Percentiles rank a stretch among this genome's conserved stretches.
phyloP scores from a whole-genome alignment of 164 flowering plant species.

The Vitis cinerea region DNA sequence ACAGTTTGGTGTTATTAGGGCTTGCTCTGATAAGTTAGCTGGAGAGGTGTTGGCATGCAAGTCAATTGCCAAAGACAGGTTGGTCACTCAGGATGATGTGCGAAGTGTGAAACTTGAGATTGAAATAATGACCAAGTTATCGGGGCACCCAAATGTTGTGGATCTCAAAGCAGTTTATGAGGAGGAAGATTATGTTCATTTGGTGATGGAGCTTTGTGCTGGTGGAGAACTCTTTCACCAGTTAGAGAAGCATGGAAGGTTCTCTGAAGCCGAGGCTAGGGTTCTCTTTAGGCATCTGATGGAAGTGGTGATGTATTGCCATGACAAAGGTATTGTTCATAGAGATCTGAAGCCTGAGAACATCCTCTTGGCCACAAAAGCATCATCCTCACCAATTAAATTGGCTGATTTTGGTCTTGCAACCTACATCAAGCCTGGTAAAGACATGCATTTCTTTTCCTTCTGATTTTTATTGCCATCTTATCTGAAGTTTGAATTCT shows the following conservation, averaged over 20 bases:
- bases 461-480: not conserved
- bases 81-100: constrained; percentile 25
- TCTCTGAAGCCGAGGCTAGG: constrained; percentile 28
- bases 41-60: constrained; percentile 35
- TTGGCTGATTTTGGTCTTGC: constrained; percentile 41
- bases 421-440: constrained; percentile 75
- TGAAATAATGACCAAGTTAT: constrained; percentile 32
- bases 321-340: constrained; percentile 37
- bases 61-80: constrained; percentile 27
- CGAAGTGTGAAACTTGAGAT: constrained; percentile 27
- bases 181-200: constrained; percentile 29
- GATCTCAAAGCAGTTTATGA: constrained; percentile 35
- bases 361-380: constrained; percentile 27
- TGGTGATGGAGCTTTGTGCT: constrained; percentile 43
- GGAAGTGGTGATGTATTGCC: constrained; percentile 29
- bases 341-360: constrained; percentile 43
- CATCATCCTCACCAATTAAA: constrained; percentile 26
- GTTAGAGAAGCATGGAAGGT: constrained; percentile 26
- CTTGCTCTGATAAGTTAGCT: constrained; percentile 57
- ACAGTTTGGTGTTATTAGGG: constrained; percentile 71
- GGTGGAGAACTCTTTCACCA: constrained; percentile 35
- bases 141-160: constrained; percentile 37
- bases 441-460: not conserved
- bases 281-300: constrained; percentile 27
- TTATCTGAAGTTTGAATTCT: too few relatives aligned